Evolutionary conservation across 140 eudicot genomes (phyloP).

Genomic region (Bidens hawaiensis): DNA sequence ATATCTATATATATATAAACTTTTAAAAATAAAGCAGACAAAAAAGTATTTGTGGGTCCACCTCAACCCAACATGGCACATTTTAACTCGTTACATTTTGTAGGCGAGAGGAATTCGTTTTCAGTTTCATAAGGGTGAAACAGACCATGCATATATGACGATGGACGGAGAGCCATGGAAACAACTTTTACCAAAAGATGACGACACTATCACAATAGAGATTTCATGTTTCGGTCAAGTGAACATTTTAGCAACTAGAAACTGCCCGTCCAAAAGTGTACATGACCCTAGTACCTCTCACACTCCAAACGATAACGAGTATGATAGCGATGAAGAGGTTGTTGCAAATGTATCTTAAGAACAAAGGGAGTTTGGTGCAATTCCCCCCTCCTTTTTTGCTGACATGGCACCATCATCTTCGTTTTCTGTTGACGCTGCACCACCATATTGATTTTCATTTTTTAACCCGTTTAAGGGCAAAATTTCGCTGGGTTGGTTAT

Average conservation of each 20-base stretch:
- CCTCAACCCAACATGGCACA: too few species aligned
- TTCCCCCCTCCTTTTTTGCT: too few species aligned
- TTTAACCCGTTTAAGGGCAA: too few species aligned
- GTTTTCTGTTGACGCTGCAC: too few species aligned
- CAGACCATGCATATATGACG: slow-evolving; percentile 62
- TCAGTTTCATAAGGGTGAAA: slow-evolving; percentile 53
- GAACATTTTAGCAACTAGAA: slow-evolving; percentile 46
- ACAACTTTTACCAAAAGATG: slow-evolving; percentile 56
- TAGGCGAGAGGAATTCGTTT: slow-evolving; percentile 57
- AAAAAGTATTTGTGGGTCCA: too few species aligned
- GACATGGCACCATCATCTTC: too few species aligned
- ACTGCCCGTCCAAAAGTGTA: slow-evolving; percentile 43
- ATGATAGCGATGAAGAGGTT: slow-evolving; percentile 30
- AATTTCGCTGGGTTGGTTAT: too few species aligned
- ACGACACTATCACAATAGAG: slow-evolving; percentile 58
- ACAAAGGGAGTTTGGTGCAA: slow-evolving; percentile 46
- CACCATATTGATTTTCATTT: too few species aligned
- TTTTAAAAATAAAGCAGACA: too few species aligned
- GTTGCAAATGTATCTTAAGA: slow-evolving; percentile 30
- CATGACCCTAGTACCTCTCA: slow-evolving; percentile 34
- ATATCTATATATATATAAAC: too few species aligned
- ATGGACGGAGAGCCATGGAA: slow-evolving; percentile 85
- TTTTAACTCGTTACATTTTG: background rate
- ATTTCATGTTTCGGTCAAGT: slow-evolving; percentile 67
- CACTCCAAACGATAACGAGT: slow-evolving; percentile 28